Evolutionary conservation across 106 monocot genomes (phyloP), one percentile per base, ranked within the genome.

Genomic region (Acanthochlamys bracteata): DNA sequence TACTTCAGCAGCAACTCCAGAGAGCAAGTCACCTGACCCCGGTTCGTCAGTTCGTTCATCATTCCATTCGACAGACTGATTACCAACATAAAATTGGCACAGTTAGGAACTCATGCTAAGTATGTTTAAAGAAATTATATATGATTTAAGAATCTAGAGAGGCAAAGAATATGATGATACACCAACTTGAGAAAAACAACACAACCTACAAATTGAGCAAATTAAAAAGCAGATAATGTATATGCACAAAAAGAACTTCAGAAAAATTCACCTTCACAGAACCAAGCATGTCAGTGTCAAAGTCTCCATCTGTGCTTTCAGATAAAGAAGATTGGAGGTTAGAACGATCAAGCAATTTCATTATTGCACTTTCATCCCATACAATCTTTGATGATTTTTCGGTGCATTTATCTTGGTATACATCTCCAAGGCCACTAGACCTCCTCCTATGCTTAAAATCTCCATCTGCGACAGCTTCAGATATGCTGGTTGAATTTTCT

Each of bases 251-350:
- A 9, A 45, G 13, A 9, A 7, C 7, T 45, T 7, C 7, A 45
- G 43, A 41, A 58, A 2, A 75, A 66, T 71, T 70, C 39, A 88
- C 96, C 78, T 96, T 96, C 13, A 96, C 84, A 39, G 87, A 76
- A 16, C 96, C 96, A 78, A 96, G 91, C 88, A 91, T 82, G 65
- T 96, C 96, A 75, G 76, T 88, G 11, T 91, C 96, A 75, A 80
- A 25, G 71, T 95, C 95, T 45, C 27, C 82, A 76, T 96, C 95
- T 20, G 60, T 45, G 65, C 69, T 68, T 66, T 88, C 96, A 67
- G 69, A 74, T 26, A 67, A 66, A 19, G 66, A 72, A 59, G 82
- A 71, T 61, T 80, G 90, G 71, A 96, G 75, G 70, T 85, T 60
- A 7, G 88, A 88, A 26, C 96, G 84, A 68, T 96, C 96, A 73